phyloP scores from a whole-genome alignment of 306 rosid species.

The Sphenostylis stenocarpa region DNA sequence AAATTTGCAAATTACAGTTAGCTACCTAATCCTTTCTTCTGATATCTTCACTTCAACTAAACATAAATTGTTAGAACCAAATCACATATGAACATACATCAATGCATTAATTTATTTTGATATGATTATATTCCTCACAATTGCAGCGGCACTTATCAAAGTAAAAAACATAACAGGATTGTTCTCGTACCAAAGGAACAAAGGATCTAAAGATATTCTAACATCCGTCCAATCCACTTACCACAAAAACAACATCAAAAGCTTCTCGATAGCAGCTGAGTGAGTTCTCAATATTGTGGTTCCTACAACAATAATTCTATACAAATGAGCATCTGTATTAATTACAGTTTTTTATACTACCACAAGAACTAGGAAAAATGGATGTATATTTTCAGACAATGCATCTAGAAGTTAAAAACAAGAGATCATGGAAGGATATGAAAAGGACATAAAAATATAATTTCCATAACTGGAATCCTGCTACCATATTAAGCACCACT shows the following conservation, averaged over 20 bases:
- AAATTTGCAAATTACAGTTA: conserved; percentile 28
- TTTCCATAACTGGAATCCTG: background rate
- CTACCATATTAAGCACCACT: background rate
- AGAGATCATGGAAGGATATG: background rate
- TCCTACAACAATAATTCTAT: conserved; percentile 57
- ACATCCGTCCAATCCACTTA: conserved; percentile 43
- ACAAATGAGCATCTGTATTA: conserved; percentile 20
- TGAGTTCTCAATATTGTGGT: conserved; percentile 69
- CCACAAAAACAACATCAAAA: conserved; percentile 82
- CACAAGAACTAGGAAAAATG: background rate
- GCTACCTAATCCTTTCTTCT: background rate
- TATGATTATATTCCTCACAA: background rate
- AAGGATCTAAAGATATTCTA: background rate
- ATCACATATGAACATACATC: background rate
- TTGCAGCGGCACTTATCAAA: background rate
- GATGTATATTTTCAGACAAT: background rate
- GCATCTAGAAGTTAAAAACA: background rate
- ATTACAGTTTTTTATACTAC: background rate
- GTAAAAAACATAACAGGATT: background rate
- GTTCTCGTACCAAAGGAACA: conserved; percentile 24
- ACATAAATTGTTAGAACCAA: background rate
- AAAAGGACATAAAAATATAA: background rate
- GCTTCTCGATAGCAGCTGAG: conserved; percentile 65
- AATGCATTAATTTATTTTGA: conserved; percentile 5
- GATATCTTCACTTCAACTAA: conserved; percentile 9